These are phyloP conservation scores for Xanthoparmelia taractica DNA, from an alignment of 495 filamentous ascomycete species.

Conservation along the genomic window DNA sequence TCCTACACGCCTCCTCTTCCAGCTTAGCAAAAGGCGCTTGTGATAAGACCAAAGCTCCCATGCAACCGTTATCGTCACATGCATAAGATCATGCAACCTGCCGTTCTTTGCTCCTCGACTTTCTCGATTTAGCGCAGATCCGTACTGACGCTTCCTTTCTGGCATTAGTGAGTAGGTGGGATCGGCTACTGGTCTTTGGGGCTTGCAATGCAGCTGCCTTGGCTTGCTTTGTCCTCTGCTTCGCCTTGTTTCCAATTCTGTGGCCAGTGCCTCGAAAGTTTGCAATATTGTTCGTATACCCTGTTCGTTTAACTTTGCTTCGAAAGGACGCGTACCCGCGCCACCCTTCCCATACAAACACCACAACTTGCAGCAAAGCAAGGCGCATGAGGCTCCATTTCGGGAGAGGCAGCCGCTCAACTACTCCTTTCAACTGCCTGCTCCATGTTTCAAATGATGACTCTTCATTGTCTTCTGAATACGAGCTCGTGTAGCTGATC, in stretches of 20 bases:
- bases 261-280: slow-evolving; percentile 81
- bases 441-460: slow-evolving; percentile 13
- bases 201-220: slow-evolving; percentile 86
- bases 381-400: slow-evolving; percentile 21
- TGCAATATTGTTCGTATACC: slow-evolving; percentile 78
- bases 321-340: slow-evolving; percentile 16
- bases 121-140: slow-evolving; percentile 13
- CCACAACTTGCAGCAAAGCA: neutral
- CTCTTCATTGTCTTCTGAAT: slow-evolving; percentile 8
- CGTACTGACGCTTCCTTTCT: slow-evolving; percentile 21
- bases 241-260: slow-evolving; percentile 76
- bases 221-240: slow-evolving; percentile 87
- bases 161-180: slow-evolving; percentile 84
- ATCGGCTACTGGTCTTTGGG: slow-evolving; percentile 83
- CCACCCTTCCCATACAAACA: slow-evolving; percentile 7
- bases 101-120: slow-evolving; percentile 16
- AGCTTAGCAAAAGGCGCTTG: slow-evolving; percentile 20
- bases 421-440: slow-evolving; percentile 17
- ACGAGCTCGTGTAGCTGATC: slow-evolving; percentile 23
- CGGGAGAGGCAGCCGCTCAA: slow-evolving; percentile 16
- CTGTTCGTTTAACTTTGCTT: slow-evolving; percentile 23
- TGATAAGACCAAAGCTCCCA: slow-evolving; percentile 29
- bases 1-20: slow-evolving; percentile 33
- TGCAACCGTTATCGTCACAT: slow-evolving; percentile 31
- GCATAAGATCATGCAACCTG: slow-evolving; percentile 30